These are phyloP conservation scores for Uromyces viciae-fabae DNA, from an alignment of 1,284 basidiomycete genomes.

Conservation along the genomic window DNA sequence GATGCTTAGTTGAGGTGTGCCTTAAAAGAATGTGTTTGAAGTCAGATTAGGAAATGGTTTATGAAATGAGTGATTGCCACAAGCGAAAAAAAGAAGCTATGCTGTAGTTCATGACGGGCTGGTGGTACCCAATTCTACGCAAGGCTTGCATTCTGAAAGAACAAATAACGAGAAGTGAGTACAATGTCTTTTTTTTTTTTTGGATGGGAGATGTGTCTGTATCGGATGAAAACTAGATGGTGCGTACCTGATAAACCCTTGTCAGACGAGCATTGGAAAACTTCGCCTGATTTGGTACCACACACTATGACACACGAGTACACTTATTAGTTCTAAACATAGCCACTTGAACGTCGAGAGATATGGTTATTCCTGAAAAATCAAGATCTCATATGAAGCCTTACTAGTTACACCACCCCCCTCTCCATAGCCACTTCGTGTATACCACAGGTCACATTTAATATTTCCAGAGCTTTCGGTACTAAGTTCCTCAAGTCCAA, in stretches of 20 bases:
- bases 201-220: background rate
- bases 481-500: slow-evolving; percentile 6
- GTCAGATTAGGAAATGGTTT: too few species aligned
- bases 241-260: slow-evolving; percentile 14
- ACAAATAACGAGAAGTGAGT: background rate
- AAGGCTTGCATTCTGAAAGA: slow-evolving; percentile 14
- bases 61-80: too few species aligned
- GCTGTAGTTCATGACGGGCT: too few species aligned
- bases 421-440: slow-evolving; percentile 32
- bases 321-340: background rate
- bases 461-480: background rate
- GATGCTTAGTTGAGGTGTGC: too few species aligned
- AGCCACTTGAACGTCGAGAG: too few species aligned
- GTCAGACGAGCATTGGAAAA: slow-evolving; percentile 35
- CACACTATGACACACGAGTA: slow-evolving; percentile 11
- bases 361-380: too few species aligned
- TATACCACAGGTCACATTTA: slow-evolving; percentile 14
- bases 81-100: too few species aligned
- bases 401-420: slow-evolving; percentile 31
- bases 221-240: background rate
- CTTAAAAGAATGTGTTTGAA: too few species aligned
- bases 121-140: background rate
- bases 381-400: background rate
- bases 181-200: background rate
- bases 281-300: background rate